phyloP scores from a whole-genome alignment of 2,329 filamentous ascomycete genomes.

The Colletotrichum trifolii region DNA sequence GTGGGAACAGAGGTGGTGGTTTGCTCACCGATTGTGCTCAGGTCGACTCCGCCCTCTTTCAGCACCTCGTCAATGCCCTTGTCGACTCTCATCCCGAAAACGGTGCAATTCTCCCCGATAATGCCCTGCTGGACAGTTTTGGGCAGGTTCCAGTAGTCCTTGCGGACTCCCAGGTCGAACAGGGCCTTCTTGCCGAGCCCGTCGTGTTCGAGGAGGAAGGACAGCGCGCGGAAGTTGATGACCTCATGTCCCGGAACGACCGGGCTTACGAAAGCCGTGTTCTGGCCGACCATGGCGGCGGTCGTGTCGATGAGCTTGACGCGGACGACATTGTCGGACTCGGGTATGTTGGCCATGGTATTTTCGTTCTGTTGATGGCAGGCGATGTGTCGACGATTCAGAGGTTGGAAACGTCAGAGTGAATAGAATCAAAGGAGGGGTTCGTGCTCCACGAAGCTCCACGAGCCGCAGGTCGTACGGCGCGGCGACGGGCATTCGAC shows the following conservation, averaged over 20 bases:
- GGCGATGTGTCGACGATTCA: neutral
- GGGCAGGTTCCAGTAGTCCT: conserved; percentile 37
- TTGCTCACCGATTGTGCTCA: conserved; percentile 27
- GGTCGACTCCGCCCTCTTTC: conserved; percentile 21
- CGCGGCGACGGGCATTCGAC: conserved; percentile 3
- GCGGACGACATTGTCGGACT: conserved; percentile 32
- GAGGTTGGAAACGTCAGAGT: neutral
- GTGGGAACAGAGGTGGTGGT: neutral
- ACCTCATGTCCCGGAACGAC: conserved; percentile 35
- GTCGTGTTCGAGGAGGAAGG: conserved; percentile 38
- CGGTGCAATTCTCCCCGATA: conserved; percentile 22
- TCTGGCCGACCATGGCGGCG: conserved; percentile 29
- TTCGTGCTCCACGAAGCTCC: neutral
- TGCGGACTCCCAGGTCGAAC: conserved; percentile 36
- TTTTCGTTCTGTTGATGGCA: no score
- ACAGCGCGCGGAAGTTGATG: conserved; percentile 37
- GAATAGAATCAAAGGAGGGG: neutral
- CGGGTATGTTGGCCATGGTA: conserved; percentile 24
- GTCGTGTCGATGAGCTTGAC: conserved; percentile 38
- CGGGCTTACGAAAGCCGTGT: conserved; percentile 34
- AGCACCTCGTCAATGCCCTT: conserved; percentile 38
- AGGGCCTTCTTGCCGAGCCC: conserved; percentile 27
- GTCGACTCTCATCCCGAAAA: conserved; percentile 29
- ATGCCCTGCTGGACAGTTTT: conserved; percentile 3
- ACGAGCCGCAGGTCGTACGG: neutral